These are phyloP conservation scores for Physaria fendleri DNA, from an alignment of 345 rosid species.

Conservation along the genomic window DNA sequence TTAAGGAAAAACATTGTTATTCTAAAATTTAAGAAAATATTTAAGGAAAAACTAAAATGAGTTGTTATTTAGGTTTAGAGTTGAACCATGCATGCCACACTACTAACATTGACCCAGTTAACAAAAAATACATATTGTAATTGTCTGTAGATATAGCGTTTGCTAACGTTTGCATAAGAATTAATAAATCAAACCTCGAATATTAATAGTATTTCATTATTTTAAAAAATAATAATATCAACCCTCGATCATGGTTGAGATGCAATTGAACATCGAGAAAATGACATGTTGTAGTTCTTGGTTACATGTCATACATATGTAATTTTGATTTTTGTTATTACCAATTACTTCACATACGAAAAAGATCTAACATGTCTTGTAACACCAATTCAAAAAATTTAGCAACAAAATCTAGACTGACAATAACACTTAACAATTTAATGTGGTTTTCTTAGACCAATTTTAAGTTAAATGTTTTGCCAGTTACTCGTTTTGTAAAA, in stretches of 20 bases:
- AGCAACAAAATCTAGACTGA: neutral
- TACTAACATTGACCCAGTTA: too few relatives aligned
- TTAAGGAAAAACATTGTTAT: too few relatives aligned
- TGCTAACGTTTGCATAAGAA: neutral
- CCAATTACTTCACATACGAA: neutral
- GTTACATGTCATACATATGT: neutral
- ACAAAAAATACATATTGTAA: too few relatives aligned
- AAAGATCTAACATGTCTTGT: slow-evolving; percentile 1
- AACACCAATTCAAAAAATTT: neutral
- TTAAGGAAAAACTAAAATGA: too few relatives aligned
- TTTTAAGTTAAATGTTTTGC: too few relatives aligned
- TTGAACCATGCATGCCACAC: too few relatives aligned
- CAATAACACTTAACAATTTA: neutral
- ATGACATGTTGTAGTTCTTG: slow-evolving; percentile 3
- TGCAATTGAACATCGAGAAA: neutral
- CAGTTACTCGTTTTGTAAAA: neutral
- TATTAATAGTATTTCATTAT: too few relatives aligned
- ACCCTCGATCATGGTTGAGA: neutral
- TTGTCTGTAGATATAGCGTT: too few relatives aligned
- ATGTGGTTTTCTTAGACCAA: neutral
- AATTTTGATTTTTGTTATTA: neutral
- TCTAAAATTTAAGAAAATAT: too few relatives aligned
- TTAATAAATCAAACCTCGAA: neutral
- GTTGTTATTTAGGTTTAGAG: too few relatives aligned
- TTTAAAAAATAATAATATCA: too few relatives aligned